A percentile compares a stretch with the other conserved stretches of the same genome.
Evolutionary conservation across 176 grass and related monocot species (phyloP).

Genomic region (Bonia amplexicaulis): DNA sequence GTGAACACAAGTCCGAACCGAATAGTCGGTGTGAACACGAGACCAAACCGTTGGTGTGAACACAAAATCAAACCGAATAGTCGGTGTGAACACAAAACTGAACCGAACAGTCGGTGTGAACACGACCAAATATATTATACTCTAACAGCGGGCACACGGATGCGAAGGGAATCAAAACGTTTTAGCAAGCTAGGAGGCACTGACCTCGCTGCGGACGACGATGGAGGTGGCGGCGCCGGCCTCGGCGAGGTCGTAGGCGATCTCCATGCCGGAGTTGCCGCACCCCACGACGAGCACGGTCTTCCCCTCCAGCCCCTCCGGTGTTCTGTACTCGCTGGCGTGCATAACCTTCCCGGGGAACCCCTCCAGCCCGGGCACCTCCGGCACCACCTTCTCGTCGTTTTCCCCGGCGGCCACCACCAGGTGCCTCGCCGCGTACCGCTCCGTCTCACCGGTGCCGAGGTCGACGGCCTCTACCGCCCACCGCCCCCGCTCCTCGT

Average conservation of each 20-base stretch:
- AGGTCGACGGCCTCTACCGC: constrained; percentile 29
- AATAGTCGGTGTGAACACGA: no score
- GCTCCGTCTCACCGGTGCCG: background rate
- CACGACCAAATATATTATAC: no score
- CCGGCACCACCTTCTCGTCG: constrained; percentile 55
- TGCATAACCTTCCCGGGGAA: constrained; percentile 57
- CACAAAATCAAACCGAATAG: no score
- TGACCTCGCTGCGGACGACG: constrained; percentile 55
- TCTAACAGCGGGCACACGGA: no score
- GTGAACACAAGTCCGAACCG: no score
- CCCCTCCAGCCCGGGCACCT: constrained; percentile 51
- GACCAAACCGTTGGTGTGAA: no score
- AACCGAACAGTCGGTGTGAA: no score
- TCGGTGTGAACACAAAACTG: no score
- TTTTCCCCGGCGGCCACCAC: constrained; percentile 81
- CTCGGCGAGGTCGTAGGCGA: constrained; percentile 59
- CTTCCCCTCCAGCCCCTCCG: constrained; percentile 40
- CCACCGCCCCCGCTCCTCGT: constrained; percentile 25
- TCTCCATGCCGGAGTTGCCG: constrained; percentile 97
- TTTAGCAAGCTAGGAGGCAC: background rate
- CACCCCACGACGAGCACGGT: constrained; percentile 66
- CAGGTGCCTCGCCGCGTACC: constrained; percentile 41
- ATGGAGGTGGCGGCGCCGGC: constrained; percentile 51
- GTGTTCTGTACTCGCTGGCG: constrained; percentile 44
- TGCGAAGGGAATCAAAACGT: background rate